These are phyloP conservation scores for Alternaria rosae DNA, from an alignment of 2,329 filamentous ascomycete genomes.

Conservation along the genomic window DNA sequence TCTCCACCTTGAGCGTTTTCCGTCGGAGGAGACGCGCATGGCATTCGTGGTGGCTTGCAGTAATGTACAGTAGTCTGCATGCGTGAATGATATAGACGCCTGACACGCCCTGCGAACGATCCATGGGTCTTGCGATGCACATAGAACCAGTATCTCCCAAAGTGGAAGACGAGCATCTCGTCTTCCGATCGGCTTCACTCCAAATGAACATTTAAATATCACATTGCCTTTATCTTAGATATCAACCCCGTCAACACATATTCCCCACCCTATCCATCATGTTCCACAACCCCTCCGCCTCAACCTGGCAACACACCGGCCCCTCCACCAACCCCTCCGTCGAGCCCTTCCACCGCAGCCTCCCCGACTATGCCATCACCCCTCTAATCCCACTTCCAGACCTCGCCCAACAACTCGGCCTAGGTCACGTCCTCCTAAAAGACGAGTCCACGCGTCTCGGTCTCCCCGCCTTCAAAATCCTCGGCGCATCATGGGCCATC, in stretches of 20 bases:
- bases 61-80: neutral
- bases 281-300: constrained; percentile 40
- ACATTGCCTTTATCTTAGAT: too few species aligned
- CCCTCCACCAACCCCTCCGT: constrained; percentile 27
- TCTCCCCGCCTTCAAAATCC: constrained; percentile 79
- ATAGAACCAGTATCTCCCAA: neutral
- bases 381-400: constrained; percentile 61
- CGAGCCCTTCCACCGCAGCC: constrained; percentile 61
- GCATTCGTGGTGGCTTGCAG: neutral
- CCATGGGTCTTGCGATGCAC: neutral
- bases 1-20: constrained; percentile 5
- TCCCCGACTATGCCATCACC: constrained; percentile 66
- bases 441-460: constrained; percentile 74
- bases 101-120: neutral
- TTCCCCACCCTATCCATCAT: constrained; percentile 5
- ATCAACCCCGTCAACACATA: neutral
- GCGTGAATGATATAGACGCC: neutral
- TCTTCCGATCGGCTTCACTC: neutral
- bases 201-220: neutral
- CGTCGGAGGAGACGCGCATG: constrained; percentile 5
- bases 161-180: neutral
- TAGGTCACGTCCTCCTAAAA: constrained; percentile 67
- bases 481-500: constrained; percentile 78
- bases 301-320: constrained; percentile 27
- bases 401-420: constrained; percentile 64